Conservation (phyloP, 2,329 filamentous ascomycete species). For the Venturia pyrina region DNA sequence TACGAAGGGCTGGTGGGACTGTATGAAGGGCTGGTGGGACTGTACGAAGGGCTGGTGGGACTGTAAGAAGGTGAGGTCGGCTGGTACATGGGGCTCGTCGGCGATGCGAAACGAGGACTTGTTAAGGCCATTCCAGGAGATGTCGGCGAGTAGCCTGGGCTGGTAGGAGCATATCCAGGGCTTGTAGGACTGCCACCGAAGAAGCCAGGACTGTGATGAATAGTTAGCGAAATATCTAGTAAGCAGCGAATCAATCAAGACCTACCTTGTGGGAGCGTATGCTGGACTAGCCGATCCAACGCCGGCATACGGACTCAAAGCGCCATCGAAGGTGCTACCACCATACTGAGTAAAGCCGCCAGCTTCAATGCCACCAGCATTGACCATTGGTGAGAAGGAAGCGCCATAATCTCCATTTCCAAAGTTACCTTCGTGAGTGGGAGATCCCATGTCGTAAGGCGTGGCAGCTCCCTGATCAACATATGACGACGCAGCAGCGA, state of each 20-base stretch:
- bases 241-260: too few species aligned
- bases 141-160: constrained; percentile 36
- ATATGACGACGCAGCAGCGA: constrained; percentile 64
- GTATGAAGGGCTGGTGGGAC: too few species aligned
- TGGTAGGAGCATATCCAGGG: constrained; percentile 21
- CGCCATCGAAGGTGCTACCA: constrained; percentile 48
- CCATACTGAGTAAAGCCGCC: constrained; percentile 57
- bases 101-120: constrained; percentile 36
- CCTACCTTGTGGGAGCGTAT: constrained; percentile 24
- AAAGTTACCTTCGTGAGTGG: constrained; percentile 50
- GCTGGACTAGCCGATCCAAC: constrained; percentile 53
- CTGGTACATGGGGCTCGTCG: constrained; percentile 15
- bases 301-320: constrained; percentile 57
- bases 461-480: constrained; percentile 75
- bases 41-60: too few species aligned
- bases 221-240: too few species aligned
- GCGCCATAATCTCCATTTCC: constrained; percentile 52
- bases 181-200: constrained; percentile 65
- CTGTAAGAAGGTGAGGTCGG: too few species aligned
- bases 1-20: too few species aligned
- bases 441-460: constrained; percentile 71
- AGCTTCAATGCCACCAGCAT: constrained; percentile 48
- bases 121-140: constrained; percentile 42
- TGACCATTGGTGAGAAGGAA: constrained; percentile 68
- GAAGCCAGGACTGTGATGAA: constrained; percentile 44